phyloP scores from a whole-genome alignment of 1,139 yeast genomes.

The Schwanniomyces etchellsii region DNA sequence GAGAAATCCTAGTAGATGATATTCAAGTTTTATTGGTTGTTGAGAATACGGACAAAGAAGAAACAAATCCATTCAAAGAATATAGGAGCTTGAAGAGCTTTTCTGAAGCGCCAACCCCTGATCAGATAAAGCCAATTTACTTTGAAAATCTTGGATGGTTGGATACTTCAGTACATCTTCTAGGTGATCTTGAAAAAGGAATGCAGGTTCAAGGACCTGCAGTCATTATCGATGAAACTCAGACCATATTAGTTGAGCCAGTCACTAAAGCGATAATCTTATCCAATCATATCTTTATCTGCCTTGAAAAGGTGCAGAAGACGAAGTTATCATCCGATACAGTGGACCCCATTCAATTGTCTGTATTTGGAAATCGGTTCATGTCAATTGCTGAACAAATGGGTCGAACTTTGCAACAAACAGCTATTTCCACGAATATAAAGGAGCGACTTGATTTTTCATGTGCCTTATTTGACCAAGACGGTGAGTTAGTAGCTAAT shows the following conservation, averaged over 20 bases:
- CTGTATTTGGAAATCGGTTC: slow-evolving; percentile 78
- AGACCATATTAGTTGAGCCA: slow-evolving; percentile 79
- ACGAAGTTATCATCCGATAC: slow-evolving; percentile 20
- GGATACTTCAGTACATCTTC: slow-evolving; percentile 45
- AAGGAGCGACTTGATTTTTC: slow-evolving; percentile 81
- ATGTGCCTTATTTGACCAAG: slow-evolving; percentile 72
- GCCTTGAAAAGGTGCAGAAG: slow-evolving; percentile 21
- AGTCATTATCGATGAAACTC: slow-evolving; percentile 78
- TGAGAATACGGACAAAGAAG: slow-evolving; percentile 24
- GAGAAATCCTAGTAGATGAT: slow-evolving; percentile 70
- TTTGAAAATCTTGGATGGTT: slow-evolving; percentile 40
- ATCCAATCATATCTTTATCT: slow-evolving; percentile 43
- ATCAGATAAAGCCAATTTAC: slow-evolving; percentile 15
- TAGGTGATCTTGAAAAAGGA: slow-evolving; percentile 51
- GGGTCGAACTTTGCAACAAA: slow-evolving; percentile 77
- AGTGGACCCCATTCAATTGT: slow-evolving; percentile 65
- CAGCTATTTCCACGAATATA: slow-evolving; percentile 80
- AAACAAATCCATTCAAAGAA: slow-evolving; percentile 32
- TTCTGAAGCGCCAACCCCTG: slow-evolving; percentile 3
- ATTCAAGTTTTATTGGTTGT: slow-evolving; percentile 51
- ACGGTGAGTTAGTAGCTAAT: slow-evolving; percentile 76
- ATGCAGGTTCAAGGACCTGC: slow-evolving; percentile 67
- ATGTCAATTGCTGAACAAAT: slow-evolving; percentile 89
- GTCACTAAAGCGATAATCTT: slow-evolving; percentile 58
- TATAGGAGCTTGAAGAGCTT: slow-evolving; percentile 8